A percentile compares a stretch with the other conserved stretches of the same genome.
These are phyloP conservation scores for Anethum foeniculum DNA, from an alignment of 140 eudicot species.

Conservation along the genomic window DNA sequence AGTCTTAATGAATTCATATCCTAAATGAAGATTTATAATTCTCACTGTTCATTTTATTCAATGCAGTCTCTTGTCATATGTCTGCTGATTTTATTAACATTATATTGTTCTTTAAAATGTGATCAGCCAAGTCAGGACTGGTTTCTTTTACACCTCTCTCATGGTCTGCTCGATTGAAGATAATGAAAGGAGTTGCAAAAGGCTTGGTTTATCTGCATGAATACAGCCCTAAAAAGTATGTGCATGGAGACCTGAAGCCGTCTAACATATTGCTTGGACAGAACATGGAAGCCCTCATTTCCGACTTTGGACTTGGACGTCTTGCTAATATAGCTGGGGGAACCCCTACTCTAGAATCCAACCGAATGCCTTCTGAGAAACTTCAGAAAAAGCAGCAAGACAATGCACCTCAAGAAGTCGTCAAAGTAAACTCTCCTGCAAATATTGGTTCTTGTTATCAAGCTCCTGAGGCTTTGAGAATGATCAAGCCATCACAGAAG, in stretches of 20 bases:
- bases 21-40: not conserved
- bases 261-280: constrained; percentile 68
- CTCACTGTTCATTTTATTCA: not conserved
- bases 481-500: constrained; percentile 88
- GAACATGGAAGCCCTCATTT: constrained; percentile 74
- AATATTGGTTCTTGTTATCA: constrained; percentile 44
- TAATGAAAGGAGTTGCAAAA: constrained; percentile 81
- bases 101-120: not conserved
- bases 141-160: constrained; percentile 62
- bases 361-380: constrained; percentile 45
- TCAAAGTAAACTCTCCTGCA: constrained; percentile 28
- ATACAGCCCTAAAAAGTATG: constrained; percentile 87
- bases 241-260: constrained; percentile 91
- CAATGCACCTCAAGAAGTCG: constrained; percentile 35
- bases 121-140: constrained; percentile 70
- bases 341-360: constrained; percentile 62
- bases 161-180: constrained; percentile 55
- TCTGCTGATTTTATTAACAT: not conserved
- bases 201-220: constrained; percentile 85
- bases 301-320: constrained; percentile 83
- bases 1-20: not conserved
- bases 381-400: constrained; percentile 17
- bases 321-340: constrained; percentile 95
- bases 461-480: constrained; percentile 90
- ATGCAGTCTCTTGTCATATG: not conserved